phyloP scores from a whole-genome alignment of 2,329 filamentous ascomycete species.

The Sporothrix brasiliensis region DNA sequence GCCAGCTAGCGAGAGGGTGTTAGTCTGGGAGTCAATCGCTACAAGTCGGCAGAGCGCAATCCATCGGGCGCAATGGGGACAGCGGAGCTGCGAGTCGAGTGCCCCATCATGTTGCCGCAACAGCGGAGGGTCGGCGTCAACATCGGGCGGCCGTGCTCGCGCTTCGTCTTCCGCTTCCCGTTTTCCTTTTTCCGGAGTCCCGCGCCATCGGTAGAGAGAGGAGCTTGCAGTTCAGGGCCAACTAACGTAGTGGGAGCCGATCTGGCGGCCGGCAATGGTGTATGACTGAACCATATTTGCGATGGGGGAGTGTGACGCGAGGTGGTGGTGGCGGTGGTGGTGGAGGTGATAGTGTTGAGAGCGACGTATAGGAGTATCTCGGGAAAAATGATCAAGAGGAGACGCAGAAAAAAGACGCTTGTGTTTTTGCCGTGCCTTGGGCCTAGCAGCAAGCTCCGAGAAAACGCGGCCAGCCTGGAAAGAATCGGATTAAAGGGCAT shows the following conservation, averaged over 20 bases:
- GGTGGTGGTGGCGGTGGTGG: slow-evolving; percentile 5
- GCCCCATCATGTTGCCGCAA: neutral
- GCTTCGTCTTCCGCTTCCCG: neutral
- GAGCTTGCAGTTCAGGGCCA: neutral
- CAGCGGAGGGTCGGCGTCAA: neutral
- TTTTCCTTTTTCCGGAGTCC: neutral
- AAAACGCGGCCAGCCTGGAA: slow-evolving; percentile 21
- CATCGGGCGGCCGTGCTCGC: neutral
- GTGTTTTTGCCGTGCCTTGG: slow-evolving; percentile 27
- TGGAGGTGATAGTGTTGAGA: neutral
- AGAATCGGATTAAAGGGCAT: slow-evolving; percentile 24
- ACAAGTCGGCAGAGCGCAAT: neutral
- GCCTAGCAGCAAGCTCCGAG: slow-evolving; percentile 21
- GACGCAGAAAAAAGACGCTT: slow-evolving; percentile 31
- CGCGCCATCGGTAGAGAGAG: neutral
- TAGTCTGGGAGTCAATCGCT: neutral
- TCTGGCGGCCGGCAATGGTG: slow-evolving; percentile 60
- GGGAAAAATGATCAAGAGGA: slow-evolving; percentile 4
- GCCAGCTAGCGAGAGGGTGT: slow-evolving; percentile 50
- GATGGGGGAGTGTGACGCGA: slow-evolving; percentile 29
- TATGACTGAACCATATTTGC: slow-evolving; percentile 54
- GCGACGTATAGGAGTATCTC: slow-evolving; percentile 11
- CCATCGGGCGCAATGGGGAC: neutral
- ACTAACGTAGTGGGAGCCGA: slow-evolving; percentile 65
- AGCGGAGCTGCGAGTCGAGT: neutral